Base-by-base conservation (phyloP, 1,284 basidiomycete species). In the Sanghuangporus weigelae region DNA sequence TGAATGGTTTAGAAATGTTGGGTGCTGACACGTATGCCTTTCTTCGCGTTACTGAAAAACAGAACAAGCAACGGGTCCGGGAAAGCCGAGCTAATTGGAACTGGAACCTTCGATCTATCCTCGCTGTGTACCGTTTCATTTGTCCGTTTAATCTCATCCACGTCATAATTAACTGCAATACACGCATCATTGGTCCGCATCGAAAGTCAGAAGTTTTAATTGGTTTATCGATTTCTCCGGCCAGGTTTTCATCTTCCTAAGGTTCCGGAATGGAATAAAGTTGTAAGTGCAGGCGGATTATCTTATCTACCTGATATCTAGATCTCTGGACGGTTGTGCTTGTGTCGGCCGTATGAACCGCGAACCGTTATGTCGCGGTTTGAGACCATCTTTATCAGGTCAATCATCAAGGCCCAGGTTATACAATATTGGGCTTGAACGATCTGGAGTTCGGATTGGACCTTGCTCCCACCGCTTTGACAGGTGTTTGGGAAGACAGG, bases 31-130 rank as follows among this genome's bases (percentile, higher is more conserved):
- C 36, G 36, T 60, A 23, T 49, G 44, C 16, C 39, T 51, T 35
- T 35, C 7, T 51, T 26, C 12, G n/a, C 53, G 26, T 19, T 48
- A 10, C n/a, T 26, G 26, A 55, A 55, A 16, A 46, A 35, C 31
- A 62, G 60, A 62, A 10, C 26, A 35, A 57, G 54, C 54, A 14
- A 42, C 60, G 11, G 60, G 35, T 5, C 40, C 40, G 40, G 36
- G 53, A 38, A 62, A 50, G 23, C 60, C 60, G n/a, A 50, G 46
- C 35, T 62, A 46, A 57, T 49, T 44, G 35, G 19, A 16, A 14
- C n/a, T 35, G 35, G 21, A 14, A 19, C 19, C 49, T 31, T 54
- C 26, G 21, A 19, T 42, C 10, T 36, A 16, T 10, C 40, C 14
- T 42, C 16, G 16, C 16, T 7, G 44, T n/a, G 12, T 19, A 46